These are phyloP conservation scores for Ganoderma sinense DNA, from an alignment of 1,284 basidiomycete species.

Conservation along the genomic window DNA sequence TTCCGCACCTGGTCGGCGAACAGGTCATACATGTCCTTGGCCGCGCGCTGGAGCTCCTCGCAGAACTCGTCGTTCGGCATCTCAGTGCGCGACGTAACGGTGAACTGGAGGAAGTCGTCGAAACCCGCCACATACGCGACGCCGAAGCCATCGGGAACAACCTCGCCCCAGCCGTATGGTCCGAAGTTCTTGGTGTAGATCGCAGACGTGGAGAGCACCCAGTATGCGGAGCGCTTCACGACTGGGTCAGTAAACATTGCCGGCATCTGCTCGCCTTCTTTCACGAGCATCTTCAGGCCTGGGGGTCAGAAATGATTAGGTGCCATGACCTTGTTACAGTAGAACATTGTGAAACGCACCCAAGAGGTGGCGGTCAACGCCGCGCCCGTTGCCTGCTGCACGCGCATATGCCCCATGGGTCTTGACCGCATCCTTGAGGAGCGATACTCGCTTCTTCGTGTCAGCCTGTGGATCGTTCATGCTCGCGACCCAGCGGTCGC, in stretches of 20 bases:
- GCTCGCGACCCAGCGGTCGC: conserved; percentile 74
- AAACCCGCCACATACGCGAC: conserved; percentile 82
- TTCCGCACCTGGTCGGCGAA: conserved; percentile 25
- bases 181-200: conserved; percentile 84
- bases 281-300: conserved; percentile 75
- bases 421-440: conserved; percentile 74
- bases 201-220: conserved; percentile 87
- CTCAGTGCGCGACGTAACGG: conserved; percentile 79
- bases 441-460: conserved; percentile 55
- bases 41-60: conserved; percentile 70
- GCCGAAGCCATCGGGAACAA: conserved; percentile 83
- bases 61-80: conserved; percentile 79
- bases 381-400: conserved; percentile 75
- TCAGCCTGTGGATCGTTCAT: conserved; percentile 65
- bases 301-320: not conserved
- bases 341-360: conserved; percentile 50
- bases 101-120: conserved; percentile 82
- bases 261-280: conserved; percentile 68
- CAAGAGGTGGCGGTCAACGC: conserved; percentile 86
- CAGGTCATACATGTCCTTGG: conserved; percentile 64
- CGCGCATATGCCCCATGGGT: conserved; percentile 78
- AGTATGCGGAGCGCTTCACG: conserved; percentile 68
- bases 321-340: not conserved
- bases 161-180: conserved; percentile 90
- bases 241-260: conserved; percentile 79